Evolutionary conservation across 2,329 filamentous ascomycete species (phyloP).

Genomic region (Penicillium frequentans): DNA sequence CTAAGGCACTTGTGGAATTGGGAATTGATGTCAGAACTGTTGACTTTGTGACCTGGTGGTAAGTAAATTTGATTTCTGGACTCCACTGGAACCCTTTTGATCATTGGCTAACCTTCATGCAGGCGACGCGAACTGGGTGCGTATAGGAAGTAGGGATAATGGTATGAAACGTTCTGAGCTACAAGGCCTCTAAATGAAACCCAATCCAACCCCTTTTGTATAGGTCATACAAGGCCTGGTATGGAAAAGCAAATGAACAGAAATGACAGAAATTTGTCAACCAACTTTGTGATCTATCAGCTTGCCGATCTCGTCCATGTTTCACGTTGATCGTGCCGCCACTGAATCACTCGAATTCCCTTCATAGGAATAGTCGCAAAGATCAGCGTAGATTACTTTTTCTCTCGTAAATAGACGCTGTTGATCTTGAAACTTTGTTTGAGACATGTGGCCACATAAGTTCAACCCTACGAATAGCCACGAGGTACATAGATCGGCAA

Average conservation of each 20-base stretch:
- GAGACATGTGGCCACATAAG: too few relatives aligned
- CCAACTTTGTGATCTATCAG: neutral
- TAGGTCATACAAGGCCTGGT: neutral
- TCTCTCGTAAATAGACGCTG: neutral
- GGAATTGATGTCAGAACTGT: constrained; percentile 57
- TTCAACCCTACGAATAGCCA: neutral
- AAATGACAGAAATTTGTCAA: neutral
- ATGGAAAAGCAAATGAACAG: neutral
- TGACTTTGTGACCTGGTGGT: constrained; percentile 7
- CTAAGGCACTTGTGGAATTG: constrained; percentile 67
- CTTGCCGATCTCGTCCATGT: neutral
- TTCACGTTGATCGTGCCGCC: neutral
- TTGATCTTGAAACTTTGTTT: neutral
- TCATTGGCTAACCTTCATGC: neutral
- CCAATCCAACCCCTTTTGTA: neutral
- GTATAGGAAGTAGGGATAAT: neutral
- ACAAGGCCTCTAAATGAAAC: neutral
- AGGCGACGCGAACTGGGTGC: neutral
- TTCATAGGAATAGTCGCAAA: neutral
- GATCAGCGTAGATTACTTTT: neutral
- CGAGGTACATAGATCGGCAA: neutral
- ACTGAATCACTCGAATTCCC: neutral
- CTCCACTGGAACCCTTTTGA: neutral
- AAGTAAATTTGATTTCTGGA: neutral
- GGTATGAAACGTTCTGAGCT: neutral